Conservation (phyloP, 345 rosid genomes). For the Murraya paniculata region DNA sequence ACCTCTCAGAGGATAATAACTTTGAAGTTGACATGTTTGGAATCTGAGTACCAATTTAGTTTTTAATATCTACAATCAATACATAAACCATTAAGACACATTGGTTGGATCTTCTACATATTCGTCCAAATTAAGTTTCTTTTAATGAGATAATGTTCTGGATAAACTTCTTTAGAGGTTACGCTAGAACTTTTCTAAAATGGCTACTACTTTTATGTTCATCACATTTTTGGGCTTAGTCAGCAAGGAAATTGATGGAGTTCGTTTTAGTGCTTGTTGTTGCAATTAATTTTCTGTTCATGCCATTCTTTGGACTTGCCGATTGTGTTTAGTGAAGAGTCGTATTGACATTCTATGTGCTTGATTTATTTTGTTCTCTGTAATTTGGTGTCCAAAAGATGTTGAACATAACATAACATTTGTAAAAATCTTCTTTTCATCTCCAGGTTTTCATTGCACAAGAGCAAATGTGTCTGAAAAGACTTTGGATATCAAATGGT, state of each 20-base stretch:
- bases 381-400: not conserved
- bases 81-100: not conserved
- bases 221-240: not conserved
- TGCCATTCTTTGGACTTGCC: not conserved
- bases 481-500: constrained; percentile 65
- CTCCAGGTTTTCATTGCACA: constrained; percentile 78
- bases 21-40: not conserved
- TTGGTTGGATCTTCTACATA: not conserved
- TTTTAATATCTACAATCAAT: not conserved
- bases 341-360: not conserved
- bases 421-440: not conserved
- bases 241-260: not conserved
- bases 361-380: not conserved
- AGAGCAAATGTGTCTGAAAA: constrained; percentile 72
- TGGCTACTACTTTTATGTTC: not conserved
- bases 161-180: not conserved
- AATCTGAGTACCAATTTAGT: not conserved
- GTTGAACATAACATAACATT: not conserved
- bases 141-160: not conserved
- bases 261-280: not conserved
- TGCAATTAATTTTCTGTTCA: not conserved
- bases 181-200: not conserved
- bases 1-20: not conserved
- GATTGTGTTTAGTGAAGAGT: not conserved
- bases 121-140: not conserved